A percentile compares a stretch with the other conserved stretches of the same genome.
Conservation (phyloP, 31 red algal genomes). For the Asparagopsis taxiformis region DNA sequence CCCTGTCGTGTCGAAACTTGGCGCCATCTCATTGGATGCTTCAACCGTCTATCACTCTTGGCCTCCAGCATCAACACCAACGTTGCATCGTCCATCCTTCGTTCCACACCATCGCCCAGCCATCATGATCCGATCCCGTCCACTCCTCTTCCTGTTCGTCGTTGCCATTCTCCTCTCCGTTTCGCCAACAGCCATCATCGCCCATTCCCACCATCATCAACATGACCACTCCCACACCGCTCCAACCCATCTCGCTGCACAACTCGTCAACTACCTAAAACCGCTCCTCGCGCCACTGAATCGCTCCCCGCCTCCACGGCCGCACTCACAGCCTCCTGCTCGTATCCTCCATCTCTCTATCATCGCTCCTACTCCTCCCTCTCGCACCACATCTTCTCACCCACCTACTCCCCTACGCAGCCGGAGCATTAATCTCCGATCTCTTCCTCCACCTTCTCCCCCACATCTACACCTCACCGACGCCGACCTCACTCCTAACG, state of each 20-base stretch:
- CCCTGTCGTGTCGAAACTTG: too few species aligned
- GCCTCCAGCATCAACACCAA: too few species aligned
- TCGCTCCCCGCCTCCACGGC: constrained; percentile 28
- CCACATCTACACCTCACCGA: constrained; percentile 23
- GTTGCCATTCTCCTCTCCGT: too few species aligned
- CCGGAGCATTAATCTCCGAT: constrained; percentile 79
- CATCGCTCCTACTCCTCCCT: constrained; percentile 45
- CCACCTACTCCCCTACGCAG: constrained; percentile 60
- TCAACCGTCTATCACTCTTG: too few species aligned
- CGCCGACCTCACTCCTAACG: neutral
- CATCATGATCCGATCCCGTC: too few species aligned
- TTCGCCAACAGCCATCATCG: too few species aligned
- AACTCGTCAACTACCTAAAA: neutral
- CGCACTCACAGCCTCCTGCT: constrained; percentile 39
- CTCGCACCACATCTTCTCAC: constrained; percentile 7
- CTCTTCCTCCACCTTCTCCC: constrained; percentile 72
- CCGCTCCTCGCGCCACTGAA: constrained; percentile 16
- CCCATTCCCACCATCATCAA: neutral
- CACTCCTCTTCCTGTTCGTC: too few species aligned
- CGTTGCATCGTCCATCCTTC: too few species aligned
- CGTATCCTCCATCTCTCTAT: constrained; percentile 44
- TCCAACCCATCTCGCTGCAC: neutral
- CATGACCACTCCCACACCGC: neutral
- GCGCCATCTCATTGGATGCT: too few species aligned
- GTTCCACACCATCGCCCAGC: too few species aligned